Evolutionary conservation across 768 basidiomycete genomes (phyloP).

Genomic region (Mycena vitilis): DNA sequence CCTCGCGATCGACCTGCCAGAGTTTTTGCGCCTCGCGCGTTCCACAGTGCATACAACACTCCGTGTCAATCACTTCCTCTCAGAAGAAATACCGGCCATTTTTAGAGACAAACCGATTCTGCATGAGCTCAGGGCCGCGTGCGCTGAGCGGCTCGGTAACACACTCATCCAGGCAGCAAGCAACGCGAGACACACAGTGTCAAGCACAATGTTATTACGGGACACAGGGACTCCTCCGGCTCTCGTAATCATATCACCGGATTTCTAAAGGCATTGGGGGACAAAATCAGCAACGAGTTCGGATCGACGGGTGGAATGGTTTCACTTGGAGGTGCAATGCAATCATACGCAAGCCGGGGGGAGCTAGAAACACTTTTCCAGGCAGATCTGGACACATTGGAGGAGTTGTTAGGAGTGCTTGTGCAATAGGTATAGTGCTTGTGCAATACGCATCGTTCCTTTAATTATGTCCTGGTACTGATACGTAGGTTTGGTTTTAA

Average conservation of each 20-base stretch:
- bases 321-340: neutral
- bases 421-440: no score
- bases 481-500: no score
- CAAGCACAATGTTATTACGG: neutral
- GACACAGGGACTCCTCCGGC: no score
- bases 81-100: no score
- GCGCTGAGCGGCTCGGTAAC: neutral
- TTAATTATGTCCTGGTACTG: no score
- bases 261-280: neutral
- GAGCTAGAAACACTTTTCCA: neutral
- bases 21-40: neutral
- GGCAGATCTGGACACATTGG: neutral
- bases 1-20: no score
- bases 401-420: neutral
- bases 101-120: neutral
- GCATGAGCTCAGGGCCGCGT: neutral
- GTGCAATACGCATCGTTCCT: no score
- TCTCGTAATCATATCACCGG: neutral
- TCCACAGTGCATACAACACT: neutral
- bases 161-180: neutral
- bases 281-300: neutral
- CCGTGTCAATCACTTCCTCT: neutral
- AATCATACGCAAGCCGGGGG: neutral
- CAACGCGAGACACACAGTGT: neutral
- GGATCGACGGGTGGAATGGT: neutral